Conservation (phyloP, 768 basidiomycete genomes). For the Suillus ampliporus region DNA sequence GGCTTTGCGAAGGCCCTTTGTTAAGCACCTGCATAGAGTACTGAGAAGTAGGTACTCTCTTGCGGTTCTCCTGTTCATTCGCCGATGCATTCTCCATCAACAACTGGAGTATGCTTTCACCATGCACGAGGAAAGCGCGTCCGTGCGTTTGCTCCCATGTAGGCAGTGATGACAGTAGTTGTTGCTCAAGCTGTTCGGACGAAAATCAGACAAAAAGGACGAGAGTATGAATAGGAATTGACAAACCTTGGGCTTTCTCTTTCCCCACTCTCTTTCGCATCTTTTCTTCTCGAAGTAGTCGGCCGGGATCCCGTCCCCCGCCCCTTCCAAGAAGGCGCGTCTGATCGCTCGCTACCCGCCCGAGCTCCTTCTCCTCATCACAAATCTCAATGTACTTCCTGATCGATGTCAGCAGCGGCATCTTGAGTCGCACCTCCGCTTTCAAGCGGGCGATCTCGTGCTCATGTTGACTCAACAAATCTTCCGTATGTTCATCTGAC, state of each 20-base stretch:
- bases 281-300: slow-evolving; percentile 92
- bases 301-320: slow-evolving; percentile 75
- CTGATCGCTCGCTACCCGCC: slow-evolving; percentile 80
- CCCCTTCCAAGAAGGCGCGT: slow-evolving; percentile 82
- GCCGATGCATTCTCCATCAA: slow-evolving; percentile 76
- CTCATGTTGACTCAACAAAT: slow-evolving; percentile 83
- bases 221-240: neutral
- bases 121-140: slow-evolving; percentile 83
- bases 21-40: slow-evolving; percentile 38
- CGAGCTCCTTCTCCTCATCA: slow-evolving; percentile 88
- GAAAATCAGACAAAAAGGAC: neutral
- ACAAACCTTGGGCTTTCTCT: slow-evolving; percentile 90
- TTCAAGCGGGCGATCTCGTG: slow-evolving; percentile 83
- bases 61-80: slow-evolving; percentile 82
- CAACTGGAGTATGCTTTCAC: slow-evolving; percentile 77
- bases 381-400: slow-evolving; percentile 92
- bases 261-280: slow-evolving; percentile 93
- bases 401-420: slow-evolving; percentile 73
- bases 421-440: slow-evolving; percentile 81
- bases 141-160: slow-evolving; percentile 83
- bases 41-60: slow-evolving; percentile 47
- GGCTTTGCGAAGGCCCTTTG: slow-evolving; percentile 30
- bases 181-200: slow-evolving; percentile 77
- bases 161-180: slow-evolving; percentile 78
- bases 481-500: slow-evolving; percentile 89